These are phyloP conservation scores for Saccharomyces eubayanus DNA, from an alignment of 805 yeast species.

Conservation along the genomic window DNA sequence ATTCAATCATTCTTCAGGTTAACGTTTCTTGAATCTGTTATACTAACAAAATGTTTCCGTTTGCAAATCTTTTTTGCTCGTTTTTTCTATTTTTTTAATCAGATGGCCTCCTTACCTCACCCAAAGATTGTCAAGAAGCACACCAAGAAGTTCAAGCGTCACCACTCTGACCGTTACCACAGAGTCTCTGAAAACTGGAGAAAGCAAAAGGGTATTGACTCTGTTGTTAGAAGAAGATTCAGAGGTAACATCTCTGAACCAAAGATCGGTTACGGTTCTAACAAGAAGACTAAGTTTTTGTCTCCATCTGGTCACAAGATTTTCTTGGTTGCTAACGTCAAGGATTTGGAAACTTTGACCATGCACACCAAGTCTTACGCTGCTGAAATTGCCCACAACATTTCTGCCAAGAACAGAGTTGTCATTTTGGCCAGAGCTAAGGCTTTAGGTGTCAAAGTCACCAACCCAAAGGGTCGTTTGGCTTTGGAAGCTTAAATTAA, in stretches of 20 bases:
- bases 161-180: slow-evolving; percentile 98
- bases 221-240: slow-evolving; percentile 99
- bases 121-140: slow-evolving; percentile 99
- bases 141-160: slow-evolving; percentile 98
- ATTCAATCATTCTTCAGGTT: not conserved
- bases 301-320: slow-evolving; percentile 97
- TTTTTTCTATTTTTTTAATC: not conserved
- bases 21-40: not conserved
- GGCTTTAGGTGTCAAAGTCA: slow-evolving; percentile 96
- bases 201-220: slow-evolving; percentile 99
- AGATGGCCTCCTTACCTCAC: slow-evolving; percentile 96
- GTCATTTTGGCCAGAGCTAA: slow-evolving; percentile 93
- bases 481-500: slow-evolving; percentile 70
- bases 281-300: slow-evolving; percentile 96
- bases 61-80: too few relatives aligned
- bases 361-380: slow-evolving; percentile 98
- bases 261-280: slow-evolving; percentile 99
- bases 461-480: slow-evolving; percentile 98
- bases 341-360: slow-evolving; percentile 89
- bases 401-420: slow-evolving; percentile 97
- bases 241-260: slow-evolving; percentile 99
- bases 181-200: slow-evolving; percentile 99
- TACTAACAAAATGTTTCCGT: slow-evolving; percentile 1
- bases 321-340: slow-evolving; percentile 83
- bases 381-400: slow-evolving; percentile 99